These are phyloP conservation scores for Aspergillus floridensis DNA, from an alignment of 2,329 filamentous ascomycete genomes.

Conservation along the genomic window DNA sequence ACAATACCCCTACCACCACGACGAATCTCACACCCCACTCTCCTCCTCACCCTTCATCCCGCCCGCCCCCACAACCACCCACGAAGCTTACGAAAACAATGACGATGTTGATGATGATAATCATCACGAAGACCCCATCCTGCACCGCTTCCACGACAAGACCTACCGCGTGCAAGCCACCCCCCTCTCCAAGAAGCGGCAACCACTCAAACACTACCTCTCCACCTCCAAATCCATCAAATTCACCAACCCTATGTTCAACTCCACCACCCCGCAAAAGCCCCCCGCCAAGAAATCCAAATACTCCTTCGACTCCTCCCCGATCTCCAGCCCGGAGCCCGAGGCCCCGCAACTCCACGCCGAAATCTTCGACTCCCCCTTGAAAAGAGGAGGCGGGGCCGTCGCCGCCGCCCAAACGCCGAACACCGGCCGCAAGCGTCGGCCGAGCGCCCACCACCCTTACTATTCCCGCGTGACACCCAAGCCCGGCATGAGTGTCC, in stretches of 20 bases:
- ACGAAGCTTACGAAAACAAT: conserved; percentile 34
- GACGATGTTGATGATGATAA: too few species aligned
- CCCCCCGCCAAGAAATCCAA: conserved; percentile 26
- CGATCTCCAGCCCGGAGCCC: conserved; percentile 72
- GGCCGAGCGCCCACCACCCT: conserved; percentile 37
- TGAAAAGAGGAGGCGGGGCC: conserved; percentile 40
- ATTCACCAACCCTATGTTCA: conserved; percentile 24
- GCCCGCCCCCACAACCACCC: conserved; percentile 28
- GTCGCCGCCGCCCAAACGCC: conserved; percentile 23
- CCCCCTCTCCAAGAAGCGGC: conserved; percentile 61
- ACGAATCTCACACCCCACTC: conserved; percentile 61
- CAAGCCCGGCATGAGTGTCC: conserved; percentile 81
- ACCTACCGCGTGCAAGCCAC: conserved; percentile 93
- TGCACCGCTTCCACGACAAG: conserved; percentile 92
- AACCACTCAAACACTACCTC: not conserved
- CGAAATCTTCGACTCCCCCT: conserved; percentile 79
- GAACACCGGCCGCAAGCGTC: conserved; percentile 44
- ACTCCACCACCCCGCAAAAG: conserved; percentile 34
- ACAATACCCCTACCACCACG: conserved; percentile 8
- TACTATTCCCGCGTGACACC: conserved; percentile 42
- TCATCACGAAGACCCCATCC: conserved; percentile 62
- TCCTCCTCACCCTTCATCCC: conserved; percentile 55
- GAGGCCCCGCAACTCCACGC: conserved; percentile 78
- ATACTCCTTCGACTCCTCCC: conserved; percentile 45
- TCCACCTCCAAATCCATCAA: not conserved